Conservation (phyloP, 2,329 filamentous ascomycete genomes). For the Plenodomus lindquistii region DNA sequence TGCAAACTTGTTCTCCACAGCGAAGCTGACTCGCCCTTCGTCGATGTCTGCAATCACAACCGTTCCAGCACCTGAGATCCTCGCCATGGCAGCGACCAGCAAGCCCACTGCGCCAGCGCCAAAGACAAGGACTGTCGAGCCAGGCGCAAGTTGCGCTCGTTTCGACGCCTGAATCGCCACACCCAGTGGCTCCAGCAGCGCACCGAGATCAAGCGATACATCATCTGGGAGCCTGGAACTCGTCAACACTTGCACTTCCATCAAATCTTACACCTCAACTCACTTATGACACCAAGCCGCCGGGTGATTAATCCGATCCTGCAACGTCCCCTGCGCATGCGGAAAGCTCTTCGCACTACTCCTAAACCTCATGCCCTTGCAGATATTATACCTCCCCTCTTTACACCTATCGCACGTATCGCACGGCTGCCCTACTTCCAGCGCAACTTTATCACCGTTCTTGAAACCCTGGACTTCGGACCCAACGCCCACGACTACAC, state of each 20-base stretch:
- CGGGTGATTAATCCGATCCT: constrained; percentile 65
- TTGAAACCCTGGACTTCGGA: constrained; percentile 64
- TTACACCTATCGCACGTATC: constrained; percentile 61
- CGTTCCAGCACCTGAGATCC: constrained; percentile 56
- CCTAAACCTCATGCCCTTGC: constrained; percentile 61
- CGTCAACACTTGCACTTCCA: no score
- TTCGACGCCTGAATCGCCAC: constrained; percentile 64
- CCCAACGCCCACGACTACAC: constrained; percentile 75
- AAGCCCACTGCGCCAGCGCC: constrained; percentile 66
- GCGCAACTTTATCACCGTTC: constrained; percentile 81
- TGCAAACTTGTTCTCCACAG: constrained; percentile 55
- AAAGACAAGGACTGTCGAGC: constrained; percentile 59
- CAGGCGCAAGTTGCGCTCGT: constrained; percentile 54
- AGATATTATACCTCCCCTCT: constrained; percentile 65
- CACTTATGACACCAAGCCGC: constrained; percentile 61
- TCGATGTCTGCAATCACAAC: constrained; percentile 67
- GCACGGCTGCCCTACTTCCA: constrained; percentile 90
- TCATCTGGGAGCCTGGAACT: constrained; percentile 51
- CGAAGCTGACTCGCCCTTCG: constrained; percentile 59
- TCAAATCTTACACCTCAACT: constrained; percentile 10
- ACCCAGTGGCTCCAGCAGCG: constrained; percentile 63
- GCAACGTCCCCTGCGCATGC: constrained; percentile 66
- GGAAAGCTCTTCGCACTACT: constrained; percentile 64
- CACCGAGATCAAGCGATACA: constrained; percentile 60
- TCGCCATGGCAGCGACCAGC: constrained; percentile 61